Evolutionary conservation across 2,329 filamentous ascomycete genomes (phyloP), one percentile per base, ranked within the genome.

Genomic region (Phialophora tarda): DNA sequence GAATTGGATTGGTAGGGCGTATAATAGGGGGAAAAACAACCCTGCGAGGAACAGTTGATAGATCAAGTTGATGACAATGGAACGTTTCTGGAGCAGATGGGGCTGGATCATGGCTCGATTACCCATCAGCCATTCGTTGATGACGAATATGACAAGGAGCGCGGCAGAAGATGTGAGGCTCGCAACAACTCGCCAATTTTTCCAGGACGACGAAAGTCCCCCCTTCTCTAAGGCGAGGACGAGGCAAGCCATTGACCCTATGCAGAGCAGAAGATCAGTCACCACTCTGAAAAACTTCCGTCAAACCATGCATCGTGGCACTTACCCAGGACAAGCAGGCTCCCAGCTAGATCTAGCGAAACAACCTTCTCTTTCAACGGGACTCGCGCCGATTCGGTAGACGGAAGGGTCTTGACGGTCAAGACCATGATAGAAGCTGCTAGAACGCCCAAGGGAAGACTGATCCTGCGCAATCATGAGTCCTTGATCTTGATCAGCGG

Each of bases 1-100:
- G 73, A 84, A 83, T 68, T 81, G 82, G 26, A 83, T 79, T 7
- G 81, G 80, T 0, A 82, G 71, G 67, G 79, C 81, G 71, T 80
- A 82, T 14, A 81, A 67, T 2, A 77, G 55, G 17, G 79, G 76
- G 58, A 78, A 75, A 53, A 75, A 78, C n/a, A 69, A 56, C 24
- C 78, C 77, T 3, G 67, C 68, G 28, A 75, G 67, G 68, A 80
- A 76, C 68, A 81, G 75, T 10, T 74, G 69, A 63, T 75, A 82
- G 7, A 75, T 34, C 41, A 74, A 76, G 21, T 72, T 71, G n/a
- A 74, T 67, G n/a, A 69, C 71, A 50, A 82, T 71, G 1, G 72
- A 71, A 11, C 78, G 75, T 30, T 77, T 71, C 32, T 75, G 74
- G 12, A 82, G 59, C n/a, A 84, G 68, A 0, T 78, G 75, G 1